A percentile compares a stretch with the other conserved stretches of the same genome.
These are phyloP conservation scores for Lactuca saligna DNA, from an alignment of 129 eudicot species.

Conservation along the genomic window DNA sequence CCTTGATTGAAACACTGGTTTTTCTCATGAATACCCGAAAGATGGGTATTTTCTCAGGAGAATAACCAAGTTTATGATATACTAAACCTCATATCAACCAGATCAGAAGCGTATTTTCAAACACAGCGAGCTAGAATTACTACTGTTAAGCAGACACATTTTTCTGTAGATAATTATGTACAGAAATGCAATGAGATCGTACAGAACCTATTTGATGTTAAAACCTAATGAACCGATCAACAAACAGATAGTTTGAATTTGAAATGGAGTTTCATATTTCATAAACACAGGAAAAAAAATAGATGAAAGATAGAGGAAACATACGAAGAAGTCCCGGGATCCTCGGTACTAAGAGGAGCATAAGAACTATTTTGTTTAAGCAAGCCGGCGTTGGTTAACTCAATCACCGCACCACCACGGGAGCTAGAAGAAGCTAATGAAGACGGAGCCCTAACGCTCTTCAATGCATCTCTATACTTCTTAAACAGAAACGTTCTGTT, in stretches of 20 bases:
- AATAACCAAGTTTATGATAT: not conserved
- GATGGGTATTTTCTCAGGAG: not conserved
- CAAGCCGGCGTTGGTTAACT: conserved; percentile 54
- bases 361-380: conserved; percentile 47
- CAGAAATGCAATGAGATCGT: conserved; percentile 1
- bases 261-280: not conserved
- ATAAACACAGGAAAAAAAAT: not conserved
- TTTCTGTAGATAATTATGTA: not conserved
- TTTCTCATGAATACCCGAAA: not conserved
- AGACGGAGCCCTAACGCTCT: conserved; percentile 64
- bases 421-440: conserved; percentile 35
- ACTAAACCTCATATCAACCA: not conserved
- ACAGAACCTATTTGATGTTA: not conserved
- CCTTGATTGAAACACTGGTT: not conserved
- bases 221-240: not conserved
- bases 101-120: conserved; percentile 6
- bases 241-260: not conserved
- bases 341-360: conserved; percentile 82
- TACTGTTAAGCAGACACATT: not conserved
- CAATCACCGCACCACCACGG: conserved; percentile 59
- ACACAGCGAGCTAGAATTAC: conserved; percentile 5
- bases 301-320: not conserved
- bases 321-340: conserved; percentile 78
- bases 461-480: conserved; percentile 74
- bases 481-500: conserved; percentile 64